A percentile compares a stretch with the other conserved stretches of the same genome.
phyloP scores from a whole-genome alignment of 2,329 filamentous ascomycete genomes.

The Phialophora macrospora region DNA sequence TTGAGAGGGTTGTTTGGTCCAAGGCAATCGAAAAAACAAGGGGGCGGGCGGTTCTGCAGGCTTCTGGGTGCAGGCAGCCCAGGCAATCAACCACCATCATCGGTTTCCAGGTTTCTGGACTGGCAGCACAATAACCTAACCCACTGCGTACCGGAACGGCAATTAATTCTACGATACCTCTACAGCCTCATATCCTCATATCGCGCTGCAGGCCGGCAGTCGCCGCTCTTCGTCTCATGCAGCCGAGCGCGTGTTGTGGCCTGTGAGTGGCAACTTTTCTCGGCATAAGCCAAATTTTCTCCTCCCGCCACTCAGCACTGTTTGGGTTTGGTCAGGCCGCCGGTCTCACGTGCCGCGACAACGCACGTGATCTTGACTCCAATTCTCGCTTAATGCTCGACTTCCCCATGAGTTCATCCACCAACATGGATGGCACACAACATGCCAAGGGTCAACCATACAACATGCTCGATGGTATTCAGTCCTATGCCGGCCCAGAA shows the following conservation, averaged over 20 bases:
- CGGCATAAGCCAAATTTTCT: slow-evolving; percentile 29
- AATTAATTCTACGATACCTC: slow-evolving; percentile 26
- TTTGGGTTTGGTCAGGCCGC: slow-evolving; percentile 3
- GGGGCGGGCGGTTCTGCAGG: slow-evolving; percentile 9
- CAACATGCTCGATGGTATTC: slow-evolving; percentile 34
- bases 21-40: neutral
- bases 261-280: slow-evolving; percentile 35
- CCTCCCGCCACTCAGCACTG: slow-evolving; percentile 2
- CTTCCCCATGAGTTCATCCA: slow-evolving; percentile 31
- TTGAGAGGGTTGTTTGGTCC: slow-evolving; percentile 16
- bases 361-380: slow-evolving; percentile 15
- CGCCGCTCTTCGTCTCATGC: slow-evolving; percentile 25
- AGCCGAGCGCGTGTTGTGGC: slow-evolving; percentile 31
- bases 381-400: slow-evolving; percentile 1
- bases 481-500: slow-evolving; percentile 21
- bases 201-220: slow-evolving; percentile 20
- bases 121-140: slow-evolving; percentile 15
- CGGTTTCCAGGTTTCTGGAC: slow-evolving; percentile 10
- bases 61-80: slow-evolving; percentile 11
- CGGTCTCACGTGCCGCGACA: slow-evolving; percentile 1
- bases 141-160: slow-evolving; percentile 17
- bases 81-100: slow-evolving; percentile 10
- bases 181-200: slow-evolving; percentile 13
- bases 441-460: slow-evolving; percentile 27
- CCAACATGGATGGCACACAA: slow-evolving; percentile 30